These are phyloP conservation scores for Diatrype stigma DNA, from an alignment of 2,329 filamentous ascomycete species.

Conservation along the genomic window DNA sequence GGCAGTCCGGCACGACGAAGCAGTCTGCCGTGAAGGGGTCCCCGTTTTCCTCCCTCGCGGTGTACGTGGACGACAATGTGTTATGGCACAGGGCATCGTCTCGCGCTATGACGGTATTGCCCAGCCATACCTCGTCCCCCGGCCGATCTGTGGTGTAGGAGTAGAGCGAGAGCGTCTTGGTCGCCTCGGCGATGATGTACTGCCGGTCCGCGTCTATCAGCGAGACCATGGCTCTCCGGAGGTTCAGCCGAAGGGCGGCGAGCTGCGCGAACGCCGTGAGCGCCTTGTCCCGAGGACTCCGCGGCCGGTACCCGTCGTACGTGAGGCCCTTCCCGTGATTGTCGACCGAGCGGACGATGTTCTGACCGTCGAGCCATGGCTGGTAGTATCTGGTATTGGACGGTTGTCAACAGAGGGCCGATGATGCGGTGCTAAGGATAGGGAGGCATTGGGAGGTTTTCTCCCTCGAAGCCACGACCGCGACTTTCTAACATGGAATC, in stretches of 20 bases:
- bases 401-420: too few relatives aligned
- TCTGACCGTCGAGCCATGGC: conserved; percentile 19
- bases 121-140: conserved; percentile 21
- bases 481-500: too few relatives aligned
- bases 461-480: too few relatives aligned
- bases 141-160: conserved; percentile 22
- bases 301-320: conserved; percentile 26
- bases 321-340: conserved; percentile 1
- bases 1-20: conserved; percentile 27
- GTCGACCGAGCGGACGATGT: conserved; percentile 10
- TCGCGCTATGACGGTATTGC: conserved; percentile 16
- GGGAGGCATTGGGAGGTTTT: too few relatives aligned
- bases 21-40: conserved; percentile 14
- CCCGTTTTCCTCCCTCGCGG: conserved; percentile 11
- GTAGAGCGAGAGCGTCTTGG: conserved; percentile 37
- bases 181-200: conserved; percentile 50
- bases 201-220: conserved; percentile 42
- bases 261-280: conserved; percentile 48
- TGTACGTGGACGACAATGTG: conserved; percentile 8
- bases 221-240: conserved; percentile 45
- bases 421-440: too few relatives aligned
- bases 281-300: conserved; percentile 31
- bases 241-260: conserved; percentile 42
- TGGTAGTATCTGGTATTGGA: conserved; percentile 23
- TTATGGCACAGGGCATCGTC: conserved; percentile 18